Evolutionary conservation across 257 asterid species (phyloP), one percentile per base, ranked within the genome.

Genomic region (Ajuga chamaepitys): DNA sequence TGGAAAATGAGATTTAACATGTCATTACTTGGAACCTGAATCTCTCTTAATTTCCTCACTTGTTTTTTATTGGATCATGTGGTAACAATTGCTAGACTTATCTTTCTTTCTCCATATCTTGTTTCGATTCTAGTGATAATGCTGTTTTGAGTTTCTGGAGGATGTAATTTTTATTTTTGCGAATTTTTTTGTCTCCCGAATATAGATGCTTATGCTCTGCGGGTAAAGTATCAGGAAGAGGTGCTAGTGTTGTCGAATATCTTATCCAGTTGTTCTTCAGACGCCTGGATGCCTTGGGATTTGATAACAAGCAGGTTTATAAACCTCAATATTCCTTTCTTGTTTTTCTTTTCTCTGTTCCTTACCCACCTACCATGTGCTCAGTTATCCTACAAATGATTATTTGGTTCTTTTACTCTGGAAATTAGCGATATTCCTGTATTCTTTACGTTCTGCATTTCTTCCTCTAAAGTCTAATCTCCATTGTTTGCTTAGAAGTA

Each of bases 201-300:
- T 80, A 17, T 62, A 94, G 99, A 91, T 94, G 99, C 74, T 80
- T 94, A 75, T 94, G 99, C 81, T 85, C 97, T 60, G 90, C 82
- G 58, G 85, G 88, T 62, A 90, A 86, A 82, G 87, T 90, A 60
- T 76, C 95, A 17, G 97, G 95, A 62, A 90, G 81, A 83, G 95
- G 99, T 53, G 82, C 86, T 52, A 68, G 67, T 79, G 83, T 82
- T 61, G 79, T 94, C 68, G 88, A 86, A 74, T 86, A 86, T 75
- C 99, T 94, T 82, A 82, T 90, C 61, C 88, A 80, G 78, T 70
- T 94, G 76, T 90, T 94, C 74, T 80, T 66, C 78, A 94, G 85
- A 73, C 96, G 88, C 74, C 77, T 94, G 66, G 95, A 79, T 66
- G 81, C 92, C 60, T 77, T 90, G 64, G 96, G 95, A 57, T 80